These are phyloP conservation scores for Gynandropsis gynandra DNA, from an alignment of 345 rosid species.

Conservation along the genomic window DNA sequence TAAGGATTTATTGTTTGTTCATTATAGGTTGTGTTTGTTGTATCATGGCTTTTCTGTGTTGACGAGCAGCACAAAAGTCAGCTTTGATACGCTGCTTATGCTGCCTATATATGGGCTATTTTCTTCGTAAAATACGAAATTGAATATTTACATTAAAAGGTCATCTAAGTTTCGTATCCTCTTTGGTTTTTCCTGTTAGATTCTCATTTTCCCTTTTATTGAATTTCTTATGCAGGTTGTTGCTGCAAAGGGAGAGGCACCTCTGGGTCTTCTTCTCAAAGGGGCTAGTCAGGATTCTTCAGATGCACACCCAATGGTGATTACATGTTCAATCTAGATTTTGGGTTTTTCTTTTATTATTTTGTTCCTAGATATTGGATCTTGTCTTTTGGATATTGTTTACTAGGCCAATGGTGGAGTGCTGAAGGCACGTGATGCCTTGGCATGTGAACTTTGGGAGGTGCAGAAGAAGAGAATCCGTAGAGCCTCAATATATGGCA, in stretches of 20 bases:
- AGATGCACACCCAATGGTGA: slow-evolving; percentile 73
- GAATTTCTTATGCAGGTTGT: no score
- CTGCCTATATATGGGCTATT: no score
- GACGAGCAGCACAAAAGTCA: no score
- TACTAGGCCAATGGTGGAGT: slow-evolving; percentile 74
- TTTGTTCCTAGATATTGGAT: slow-evolving; percentile 4
- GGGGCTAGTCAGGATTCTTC: no score
- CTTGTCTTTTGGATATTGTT: no score
- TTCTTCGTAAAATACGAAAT: no score
- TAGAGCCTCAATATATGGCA: slow-evolving; percentile 72
- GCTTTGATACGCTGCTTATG: no score
- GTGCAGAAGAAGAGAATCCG: slow-evolving; percentile 80
- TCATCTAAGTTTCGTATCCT: slow-evolving; percentile 7
- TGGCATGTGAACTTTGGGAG: slow-evolving; percentile 94
- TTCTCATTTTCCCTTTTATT: slow-evolving; percentile 9
- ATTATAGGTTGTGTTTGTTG: no score
- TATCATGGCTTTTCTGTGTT: no score
- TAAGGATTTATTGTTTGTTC: no score
- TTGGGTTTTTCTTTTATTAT: slow-evolving; percentile 8
- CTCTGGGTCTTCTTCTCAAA: no score
- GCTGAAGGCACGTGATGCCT: slow-evolving; percentile 84
- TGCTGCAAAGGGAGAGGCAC: no score
- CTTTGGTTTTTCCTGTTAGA: slow-evolving; percentile 9
- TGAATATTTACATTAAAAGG: slow-evolving; percentile 7
- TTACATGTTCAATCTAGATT: slow-evolving; percentile 19